Evolutionary conservation across 139 green algal genomes (phyloP).

Genomic region (Tetraselmis striata): DNA sequence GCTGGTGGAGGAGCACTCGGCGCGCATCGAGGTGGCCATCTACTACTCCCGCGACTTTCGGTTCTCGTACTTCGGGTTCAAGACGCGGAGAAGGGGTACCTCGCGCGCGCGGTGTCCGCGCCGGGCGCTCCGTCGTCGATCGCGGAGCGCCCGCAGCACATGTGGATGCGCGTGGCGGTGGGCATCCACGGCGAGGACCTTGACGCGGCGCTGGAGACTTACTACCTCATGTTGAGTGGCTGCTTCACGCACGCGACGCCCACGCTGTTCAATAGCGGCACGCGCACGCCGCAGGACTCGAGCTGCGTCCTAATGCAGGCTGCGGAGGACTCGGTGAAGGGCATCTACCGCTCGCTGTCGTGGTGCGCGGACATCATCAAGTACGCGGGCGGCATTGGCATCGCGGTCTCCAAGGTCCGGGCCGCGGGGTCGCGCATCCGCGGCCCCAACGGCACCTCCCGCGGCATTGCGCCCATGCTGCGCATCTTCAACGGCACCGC

Average conservation of each 20-base stretch:
- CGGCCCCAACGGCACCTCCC: conserved; percentile 23
- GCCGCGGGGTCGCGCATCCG: conserved; percentile 40
- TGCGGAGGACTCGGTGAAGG: conserved; percentile 30
- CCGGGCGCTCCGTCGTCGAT: no score
- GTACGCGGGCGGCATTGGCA: conserved; percentile 30
- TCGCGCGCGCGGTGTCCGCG: no score
- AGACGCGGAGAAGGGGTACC: conserved; percentile 7
- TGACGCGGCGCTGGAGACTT: conserved; percentile 18
- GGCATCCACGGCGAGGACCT: conserved; percentile 24
- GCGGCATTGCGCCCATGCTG: conserved; percentile 30
- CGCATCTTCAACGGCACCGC: conserved; percentile 30
- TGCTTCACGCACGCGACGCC: conserved; percentile 28
- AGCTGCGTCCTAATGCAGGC: conserved; percentile 25
- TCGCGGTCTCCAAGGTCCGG: conserved; percentile 22
- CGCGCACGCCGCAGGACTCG: conserved; percentile 11
- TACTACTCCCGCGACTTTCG: conserved; percentile 13
- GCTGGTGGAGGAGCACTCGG: not conserved
- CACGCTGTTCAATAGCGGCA: conserved; percentile 38
- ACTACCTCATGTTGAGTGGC: conserved; percentile 17
- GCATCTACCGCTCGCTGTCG: conserved; percentile 32
- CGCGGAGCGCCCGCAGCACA: conserved; percentile 33
- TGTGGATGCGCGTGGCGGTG: conserved; percentile 34
- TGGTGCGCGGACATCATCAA: conserved; percentile 31
- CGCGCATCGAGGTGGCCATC: conserved; percentile 6
- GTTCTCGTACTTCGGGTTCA: conserved; percentile 27